These are phyloP conservation scores for Candida maltosa DNA, from an alignment of 805 yeast species.

Conservation along the genomic window DNA sequence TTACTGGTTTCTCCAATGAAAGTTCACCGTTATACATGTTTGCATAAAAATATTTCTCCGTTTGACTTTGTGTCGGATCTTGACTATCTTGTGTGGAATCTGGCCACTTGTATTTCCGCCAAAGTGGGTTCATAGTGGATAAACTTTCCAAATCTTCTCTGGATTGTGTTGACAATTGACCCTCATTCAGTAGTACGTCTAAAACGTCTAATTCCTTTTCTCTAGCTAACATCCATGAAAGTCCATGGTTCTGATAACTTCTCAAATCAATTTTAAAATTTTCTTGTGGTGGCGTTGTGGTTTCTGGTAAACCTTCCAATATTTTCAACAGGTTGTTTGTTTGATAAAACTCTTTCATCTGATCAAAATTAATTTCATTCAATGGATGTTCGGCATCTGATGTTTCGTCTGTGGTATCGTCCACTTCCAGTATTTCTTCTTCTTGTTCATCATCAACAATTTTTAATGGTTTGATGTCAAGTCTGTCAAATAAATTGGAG, in stretches of 20 bases:
- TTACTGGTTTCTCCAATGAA: slow-evolving; percentile 61
- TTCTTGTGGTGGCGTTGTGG: slow-evolving; percentile 46
- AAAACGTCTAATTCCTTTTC: slow-evolving; percentile 59
- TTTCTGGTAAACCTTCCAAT: slow-evolving; percentile 56
- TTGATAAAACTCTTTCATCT: slow-evolving; percentile 69
- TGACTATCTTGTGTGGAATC: not conserved
- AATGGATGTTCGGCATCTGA: slow-evolving; percentile 2
- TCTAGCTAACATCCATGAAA: slow-evolving; percentile 85
- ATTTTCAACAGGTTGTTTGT: slow-evolving; percentile 65
- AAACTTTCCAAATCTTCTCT: slow-evolving; percentile 29
- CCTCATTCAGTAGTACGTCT: slow-evolving; percentile 25
- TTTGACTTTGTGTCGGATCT: slow-evolving; percentile 11
- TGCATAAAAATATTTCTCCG: slow-evolving; percentile 53
- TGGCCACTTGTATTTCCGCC: slow-evolving; percentile 84
- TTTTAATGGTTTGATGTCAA: slow-evolving; percentile 32
- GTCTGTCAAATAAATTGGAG: slow-evolving; percentile 49
- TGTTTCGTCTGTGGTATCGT: slow-evolving; percentile 5
- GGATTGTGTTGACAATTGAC: slow-evolving; percentile 24
- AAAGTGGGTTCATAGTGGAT: slow-evolving; percentile 74
- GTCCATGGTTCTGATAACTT: slow-evolving; percentile 79
- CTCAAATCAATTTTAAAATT: slow-evolving; percentile 61
- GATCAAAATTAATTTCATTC: slow-evolving; percentile 60
- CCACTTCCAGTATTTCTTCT: too few species aligned
- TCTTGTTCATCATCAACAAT: slow-evolving; percentile 10
- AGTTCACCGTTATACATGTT: slow-evolving; percentile 80